Evolutionary conservation across 2,329 filamentous ascomycete genomes (phyloP), one percentile per base, ranked within the genome.

Genomic region (Didymella arachidicola): DNA sequence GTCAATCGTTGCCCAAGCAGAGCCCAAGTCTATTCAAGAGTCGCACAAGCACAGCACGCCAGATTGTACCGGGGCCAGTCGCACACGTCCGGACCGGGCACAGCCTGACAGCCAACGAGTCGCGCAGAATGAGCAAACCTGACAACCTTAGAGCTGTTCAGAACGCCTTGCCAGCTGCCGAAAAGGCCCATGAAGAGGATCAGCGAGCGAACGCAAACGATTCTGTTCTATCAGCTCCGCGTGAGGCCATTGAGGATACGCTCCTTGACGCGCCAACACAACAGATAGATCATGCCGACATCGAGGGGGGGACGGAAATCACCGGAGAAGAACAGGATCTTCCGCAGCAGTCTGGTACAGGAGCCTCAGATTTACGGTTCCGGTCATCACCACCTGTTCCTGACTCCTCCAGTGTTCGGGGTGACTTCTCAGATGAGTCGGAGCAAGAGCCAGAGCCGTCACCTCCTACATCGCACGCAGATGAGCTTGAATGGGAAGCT

Each of bases 401-500:
- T 38, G 50, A 53, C 22, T 66, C 69, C 10, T 57, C 64, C 16
- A 73, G 70, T 57, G 69, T 66, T 43, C 69, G 69, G 41, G 73
- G 68, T 55, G 72, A 66, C 2, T 73, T 65, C 10, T 75, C 72
- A 22, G 70, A 64, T 14, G 61, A 63, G 10, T 41, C 46, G 1
- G 63, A 68, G 26, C 58, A 57, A n/a, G 62, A 63, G 32, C 59
- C 63, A 7, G 65, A 67, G 22, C 53, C 63, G 26, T 50, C 59
- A 19, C 56, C 65, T 2, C 62, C 65, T n/a, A 68, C 63, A 4
- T 68, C 67, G 6, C 60, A 69, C 29, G 59, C 62, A 12, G 72
- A 76, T 41, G 75, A 74, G 22, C 64, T 77, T 34, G 69, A 72
- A 29, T 81, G 79, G 79, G 74, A 77, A 43, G 65, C 68, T 3